Conservation (phyloP, 2,329 filamentous ascomycete species). For the Scytalidium sp. region DNA sequence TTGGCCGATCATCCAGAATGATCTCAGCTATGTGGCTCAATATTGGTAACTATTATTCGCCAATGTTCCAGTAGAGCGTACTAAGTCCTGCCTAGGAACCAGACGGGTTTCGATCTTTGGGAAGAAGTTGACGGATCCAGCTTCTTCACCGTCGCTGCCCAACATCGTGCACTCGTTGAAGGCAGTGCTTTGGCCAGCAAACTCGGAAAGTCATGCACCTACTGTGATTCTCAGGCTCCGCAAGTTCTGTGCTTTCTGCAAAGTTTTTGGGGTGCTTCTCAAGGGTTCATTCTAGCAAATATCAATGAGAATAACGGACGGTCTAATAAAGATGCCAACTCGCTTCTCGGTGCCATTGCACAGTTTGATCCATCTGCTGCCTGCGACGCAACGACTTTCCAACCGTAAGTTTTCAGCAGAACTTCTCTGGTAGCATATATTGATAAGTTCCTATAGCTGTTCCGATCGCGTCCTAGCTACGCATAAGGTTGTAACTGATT, state of each 20-base stretch:
- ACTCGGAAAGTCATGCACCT: conserved; percentile 57
- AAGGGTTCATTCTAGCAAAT: conserved; percentile 66
- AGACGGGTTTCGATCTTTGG: conserved; percentile 72
- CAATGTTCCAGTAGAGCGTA: background rate
- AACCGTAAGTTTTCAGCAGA: conserved; percentile 50
- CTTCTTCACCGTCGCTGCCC: conserved; percentile 72
- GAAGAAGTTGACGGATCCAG: conserved; percentile 75
- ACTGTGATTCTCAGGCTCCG: conserved; percentile 63
- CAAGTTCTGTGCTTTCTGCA: conserved; percentile 72
- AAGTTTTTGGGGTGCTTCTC: conserved; percentile 62
- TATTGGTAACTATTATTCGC: conserved; percentile 51
- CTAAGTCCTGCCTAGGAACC: conserved; percentile 31
- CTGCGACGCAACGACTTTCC: conserved; percentile 71
- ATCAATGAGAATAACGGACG: conserved; percentile 61
- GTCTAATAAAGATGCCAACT: conserved; percentile 69
- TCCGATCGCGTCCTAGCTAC: conserved; percentile 61
- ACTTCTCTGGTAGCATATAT: background rate
- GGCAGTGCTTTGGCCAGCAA: conserved; percentile 63
- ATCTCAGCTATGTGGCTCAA: conserved; percentile 70
- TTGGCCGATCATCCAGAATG: conserved; percentile 75
- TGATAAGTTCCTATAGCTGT: conserved; percentile 18
- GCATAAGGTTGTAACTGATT: conserved; percentile 72
- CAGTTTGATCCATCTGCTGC: conserved; percentile 65
- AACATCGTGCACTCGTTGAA: conserved; percentile 67
- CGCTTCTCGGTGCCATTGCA: conserved; percentile 63